A percentile compares a stretch with the other conserved stretches of the same genome.
These are phyloP conservation scores for Phyllosticta citribraziliensis DNA, from an alignment of 2,329 filamentous ascomycete genomes.

Conservation along the genomic window DNA sequence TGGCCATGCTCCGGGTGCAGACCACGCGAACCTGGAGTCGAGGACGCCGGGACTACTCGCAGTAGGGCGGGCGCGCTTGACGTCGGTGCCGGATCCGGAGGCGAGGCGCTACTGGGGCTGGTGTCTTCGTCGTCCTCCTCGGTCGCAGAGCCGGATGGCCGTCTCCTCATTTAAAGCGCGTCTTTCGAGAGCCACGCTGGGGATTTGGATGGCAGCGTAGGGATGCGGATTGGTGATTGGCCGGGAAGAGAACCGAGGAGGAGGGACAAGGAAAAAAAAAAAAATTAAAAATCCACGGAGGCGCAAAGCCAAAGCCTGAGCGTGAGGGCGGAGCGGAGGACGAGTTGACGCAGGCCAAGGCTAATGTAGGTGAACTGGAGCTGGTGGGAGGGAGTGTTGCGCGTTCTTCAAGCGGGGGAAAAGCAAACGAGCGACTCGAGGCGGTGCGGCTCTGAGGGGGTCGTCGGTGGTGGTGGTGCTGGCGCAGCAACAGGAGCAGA, in stretches of 20 bases:
- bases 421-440: background rate
- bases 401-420: background rate
- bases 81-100: slow-evolving; percentile 10
- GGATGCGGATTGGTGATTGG: background rate
- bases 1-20: slow-evolving; percentile 15
- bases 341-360: background rate
- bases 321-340: background rate
- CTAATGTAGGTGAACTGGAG: background rate
- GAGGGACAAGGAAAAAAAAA: background rate
- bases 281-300: too few species aligned
- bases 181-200: background rate
- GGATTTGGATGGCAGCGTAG: background rate
- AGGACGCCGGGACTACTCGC: background rate
- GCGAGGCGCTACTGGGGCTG: slow-evolving; percentile 5
- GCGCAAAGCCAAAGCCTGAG: slow-evolving; percentile 1
- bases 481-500: background rate
- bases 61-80: background rate
- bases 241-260: slow-evolving; percentile 2
- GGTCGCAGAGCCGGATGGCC: slow-evolving; percentile 29
- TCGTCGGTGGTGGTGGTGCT: background rate
- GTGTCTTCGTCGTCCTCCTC: slow-evolving; percentile 26
- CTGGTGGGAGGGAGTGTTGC: background rate
- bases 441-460: background rate
- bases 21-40: background rate
- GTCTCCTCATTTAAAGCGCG: slow-evolving; percentile 28